These are phyloP conservation scores for Rosa chinensis DNA, from an alignment of 306 rosid species.

Conservation along the genomic window DNA sequence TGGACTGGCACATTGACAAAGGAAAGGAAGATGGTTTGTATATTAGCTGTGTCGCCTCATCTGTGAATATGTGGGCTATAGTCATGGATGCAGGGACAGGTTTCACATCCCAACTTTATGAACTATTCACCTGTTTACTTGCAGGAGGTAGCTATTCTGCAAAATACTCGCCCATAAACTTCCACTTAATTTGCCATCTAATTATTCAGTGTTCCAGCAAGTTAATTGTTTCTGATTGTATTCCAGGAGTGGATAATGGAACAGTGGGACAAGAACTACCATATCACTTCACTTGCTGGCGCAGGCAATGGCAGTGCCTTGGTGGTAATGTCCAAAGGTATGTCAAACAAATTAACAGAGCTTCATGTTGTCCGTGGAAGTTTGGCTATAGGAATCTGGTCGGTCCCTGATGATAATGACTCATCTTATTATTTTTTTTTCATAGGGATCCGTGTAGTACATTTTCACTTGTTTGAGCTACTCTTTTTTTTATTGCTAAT, in stretches of 20 bases:
- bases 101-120: conserved; percentile 39
- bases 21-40: conserved; percentile 39
- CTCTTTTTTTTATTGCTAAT: background rate
- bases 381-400: background rate
- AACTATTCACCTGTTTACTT: conserved; percentile 37
- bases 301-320: conserved; percentile 40
- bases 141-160: conserved; percentile 35
- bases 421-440: background rate
- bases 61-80: conserved; percentile 39
- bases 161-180: background rate
- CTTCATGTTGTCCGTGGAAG: background rate
- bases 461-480: background rate
- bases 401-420: background rate
- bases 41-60: conserved; percentile 35
- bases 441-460: background rate
- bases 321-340: conserved; percentile 50
- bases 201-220: background rate
- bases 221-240: conserved; percentile 9
- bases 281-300: conserved; percentile 46
- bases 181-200: conserved; percentile 5
- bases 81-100: conserved; percentile 52
- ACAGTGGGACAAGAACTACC: conserved; percentile 50
- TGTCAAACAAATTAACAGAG: background rate
- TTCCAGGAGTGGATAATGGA: conserved; percentile 50
- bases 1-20: conserved; percentile 39